phyloP scores from a whole-genome alignment of 176 grass and related monocot genomes.

The Carex littledalei region DNA sequence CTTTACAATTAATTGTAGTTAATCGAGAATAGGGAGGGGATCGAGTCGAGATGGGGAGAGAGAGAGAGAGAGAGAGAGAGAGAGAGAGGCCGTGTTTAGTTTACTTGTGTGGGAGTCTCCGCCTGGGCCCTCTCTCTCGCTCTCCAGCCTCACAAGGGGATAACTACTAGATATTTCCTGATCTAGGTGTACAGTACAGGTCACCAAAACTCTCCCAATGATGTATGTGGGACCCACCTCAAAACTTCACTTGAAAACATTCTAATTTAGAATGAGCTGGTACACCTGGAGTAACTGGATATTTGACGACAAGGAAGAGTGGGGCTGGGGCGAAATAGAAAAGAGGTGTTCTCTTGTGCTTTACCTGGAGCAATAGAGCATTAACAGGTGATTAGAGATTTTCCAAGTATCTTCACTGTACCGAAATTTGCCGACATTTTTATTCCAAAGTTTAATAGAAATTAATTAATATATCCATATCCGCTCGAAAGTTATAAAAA shows the following conservation, averaged over 20 bases:
- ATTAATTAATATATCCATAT: too few species aligned
- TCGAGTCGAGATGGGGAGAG: background rate
- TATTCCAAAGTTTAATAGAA: too few species aligned
- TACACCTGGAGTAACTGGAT: background rate
- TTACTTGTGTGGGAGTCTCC: background rate
- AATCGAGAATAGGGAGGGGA: background rate
- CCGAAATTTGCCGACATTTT: background rate
- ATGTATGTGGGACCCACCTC: background rate
- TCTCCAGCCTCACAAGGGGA: background rate
- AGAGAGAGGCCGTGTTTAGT: background rate
- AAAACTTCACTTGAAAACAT: too few species aligned
- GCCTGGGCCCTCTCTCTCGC: background rate
- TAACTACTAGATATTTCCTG: background rate
- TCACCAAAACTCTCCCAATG: too few species aligned
- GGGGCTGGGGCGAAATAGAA: background rate
- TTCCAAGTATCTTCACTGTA: background rate
- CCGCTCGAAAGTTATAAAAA: too few species aligned
- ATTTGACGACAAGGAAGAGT: background rate
- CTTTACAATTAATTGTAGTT: background rate
- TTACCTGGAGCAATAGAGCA: background rate
- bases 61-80: background rate
- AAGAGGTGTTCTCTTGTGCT: background rate
- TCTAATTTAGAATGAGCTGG: too few species aligned
- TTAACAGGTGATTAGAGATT: background rate
- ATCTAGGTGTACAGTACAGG: background rate